Conservation (phyloP, 352 stramenopile species). For the Elongisporangium anandrum region DNA sequence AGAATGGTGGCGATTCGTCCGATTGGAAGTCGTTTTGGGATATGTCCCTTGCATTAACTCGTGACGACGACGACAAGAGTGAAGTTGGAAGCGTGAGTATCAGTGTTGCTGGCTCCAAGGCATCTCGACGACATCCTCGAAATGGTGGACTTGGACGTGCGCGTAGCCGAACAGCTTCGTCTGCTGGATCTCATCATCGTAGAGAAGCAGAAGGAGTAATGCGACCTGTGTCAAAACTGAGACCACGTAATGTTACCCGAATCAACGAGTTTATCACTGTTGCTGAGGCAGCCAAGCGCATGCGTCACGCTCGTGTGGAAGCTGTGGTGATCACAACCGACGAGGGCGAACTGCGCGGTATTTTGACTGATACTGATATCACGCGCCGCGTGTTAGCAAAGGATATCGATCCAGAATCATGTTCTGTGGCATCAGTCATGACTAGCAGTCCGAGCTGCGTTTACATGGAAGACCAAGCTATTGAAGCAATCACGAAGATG, state of each 20-base stretch:
- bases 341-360: slow-evolving; percentile 75
- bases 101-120: slow-evolving; percentile 53
- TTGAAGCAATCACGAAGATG: slow-evolving; percentile 88
- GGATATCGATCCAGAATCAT: slow-evolving; percentile 77
- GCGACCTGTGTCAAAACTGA: slow-evolving; percentile 74
- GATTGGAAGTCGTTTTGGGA: slow-evolving; percentile 89
- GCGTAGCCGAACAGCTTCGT: slow-evolving; percentile 39
- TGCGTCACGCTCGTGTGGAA: slow-evolving; percentile 79
- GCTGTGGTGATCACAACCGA: slow-evolving; percentile 85
- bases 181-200: slow-evolving; percentile 42
- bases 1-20: slow-evolving; percentile 51
- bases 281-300: slow-evolving; percentile 70
- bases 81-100: slow-evolving; percentile 51
- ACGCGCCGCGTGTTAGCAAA: slow-evolving; percentile 76
- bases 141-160: slow-evolving; percentile 22
- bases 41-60: slow-evolving; percentile 74
- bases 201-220: slow-evolving; percentile 59
- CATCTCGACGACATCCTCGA: slow-evolving; percentile 22
- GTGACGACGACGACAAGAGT: slow-evolving; percentile 71
- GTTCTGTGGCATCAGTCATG: slow-evolving; percentile 80
- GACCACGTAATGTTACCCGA: slow-evolving; percentile 71
- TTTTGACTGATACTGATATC: slow-evolving; percentile 86
- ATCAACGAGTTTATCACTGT: slow-evolving; percentile 88
- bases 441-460: slow-evolving; percentile 80
- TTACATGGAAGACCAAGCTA: slow-evolving; percentile 73